Conservation (phyloP, 83 land plant species). For the Larix sibirica region DNA sequence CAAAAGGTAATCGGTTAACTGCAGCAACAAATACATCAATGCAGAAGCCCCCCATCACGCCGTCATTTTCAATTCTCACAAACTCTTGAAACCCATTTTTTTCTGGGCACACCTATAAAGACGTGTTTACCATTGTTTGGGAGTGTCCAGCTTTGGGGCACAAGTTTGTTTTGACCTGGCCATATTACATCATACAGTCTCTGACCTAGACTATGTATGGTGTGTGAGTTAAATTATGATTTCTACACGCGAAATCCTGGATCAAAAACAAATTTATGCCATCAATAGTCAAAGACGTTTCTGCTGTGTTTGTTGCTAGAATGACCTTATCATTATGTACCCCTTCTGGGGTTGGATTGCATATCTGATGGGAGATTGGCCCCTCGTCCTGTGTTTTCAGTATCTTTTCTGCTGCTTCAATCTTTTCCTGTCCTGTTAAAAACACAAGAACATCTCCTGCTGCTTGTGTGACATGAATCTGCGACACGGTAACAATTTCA, state of each 20-base stretch:
- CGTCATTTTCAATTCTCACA: slow-evolving; percentile 27
- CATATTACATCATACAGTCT: slow-evolving; percentile 61
- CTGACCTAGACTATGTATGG: slow-evolving; percentile 22
- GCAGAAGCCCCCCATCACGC: slow-evolving; percentile 62
- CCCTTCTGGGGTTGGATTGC: slow-evolving; percentile 94
- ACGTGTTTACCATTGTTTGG: slow-evolving; percentile 60
- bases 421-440: slow-evolving; percentile 97
- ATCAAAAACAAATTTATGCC: slow-evolving; percentile 97
- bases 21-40: slow-evolving; percentile 75
- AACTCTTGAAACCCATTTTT: slow-evolving; percentile 63
- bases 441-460: slow-evolving; percentile 95
- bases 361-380: slow-evolving; percentile 95
- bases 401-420: slow-evolving; percentile 93
- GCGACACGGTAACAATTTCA: slow-evolving; percentile 90
- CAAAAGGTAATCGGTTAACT: slow-evolving; percentile 53
- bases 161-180: slow-evolving; percentile 60
- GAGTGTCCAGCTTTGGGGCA: slow-evolving; percentile 79
- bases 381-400: slow-evolving; percentile 83
- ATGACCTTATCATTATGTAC: slow-evolving; percentile 96
- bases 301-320: slow-evolving; percentile 94
- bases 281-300: slow-evolving; percentile 96
- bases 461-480: slow-evolving; percentile 92
- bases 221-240: slow-evolving; percentile 84
- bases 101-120: slow-evolving; percentile 71
- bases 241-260: slow-evolving; percentile 95